phyloP scores from a whole-genome alignment of 2,329 filamentous ascomycete genomes.

The Colletotrichum sp. region DNA sequence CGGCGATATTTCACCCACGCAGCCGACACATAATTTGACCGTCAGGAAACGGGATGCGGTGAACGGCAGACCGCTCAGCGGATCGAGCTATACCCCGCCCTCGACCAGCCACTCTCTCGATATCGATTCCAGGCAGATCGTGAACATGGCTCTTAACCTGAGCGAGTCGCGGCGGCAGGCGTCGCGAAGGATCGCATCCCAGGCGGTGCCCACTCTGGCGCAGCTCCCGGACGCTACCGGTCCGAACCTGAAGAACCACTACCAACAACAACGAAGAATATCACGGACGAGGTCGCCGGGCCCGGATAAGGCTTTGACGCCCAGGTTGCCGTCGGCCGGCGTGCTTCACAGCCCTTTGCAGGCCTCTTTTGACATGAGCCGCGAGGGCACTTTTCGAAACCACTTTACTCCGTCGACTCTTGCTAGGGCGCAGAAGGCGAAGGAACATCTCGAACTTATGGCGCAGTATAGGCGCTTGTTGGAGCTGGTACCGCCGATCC shows the following conservation, averaged over 20 bases:
- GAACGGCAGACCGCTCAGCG: slow-evolving; percentile 24
- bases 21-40: slow-evolving; percentile 4
- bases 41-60: slow-evolving; percentile 20
- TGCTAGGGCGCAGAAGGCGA: slow-evolving; percentile 82
- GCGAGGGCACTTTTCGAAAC: slow-evolving; percentile 59
- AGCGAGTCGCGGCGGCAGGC: slow-evolving; percentile 79
- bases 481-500: slow-evolving; percentile 78
- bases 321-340: slow-evolving; percentile 45
- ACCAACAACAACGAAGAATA: slow-evolving; percentile 72
- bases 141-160: slow-evolving; percentile 88
- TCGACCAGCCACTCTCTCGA: slow-evolving; percentile 50
- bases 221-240: slow-evolving; percentile 60
- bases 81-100: slow-evolving; percentile 20
- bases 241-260: slow-evolving; percentile 68
- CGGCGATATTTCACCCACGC: not conserved
- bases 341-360: slow-evolving; percentile 52
- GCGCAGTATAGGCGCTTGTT: slow-evolving; percentile 83
- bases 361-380: slow-evolving; percentile 46
- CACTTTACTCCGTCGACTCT: slow-evolving; percentile 82
- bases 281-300: slow-evolving; percentile 68
- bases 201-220: slow-evolving; percentile 53
- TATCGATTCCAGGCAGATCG: slow-evolving; percentile 85
- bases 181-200: slow-evolving; percentile 61
- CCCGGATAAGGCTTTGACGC: slow-evolving; percentile 46
- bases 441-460: slow-evolving; percentile 83